Evolutionary conservation across 2,329 filamentous ascomycete species (phyloP), one percentile per base, ranked within the genome.

Genomic region (Spiromastix sp.): DNA sequence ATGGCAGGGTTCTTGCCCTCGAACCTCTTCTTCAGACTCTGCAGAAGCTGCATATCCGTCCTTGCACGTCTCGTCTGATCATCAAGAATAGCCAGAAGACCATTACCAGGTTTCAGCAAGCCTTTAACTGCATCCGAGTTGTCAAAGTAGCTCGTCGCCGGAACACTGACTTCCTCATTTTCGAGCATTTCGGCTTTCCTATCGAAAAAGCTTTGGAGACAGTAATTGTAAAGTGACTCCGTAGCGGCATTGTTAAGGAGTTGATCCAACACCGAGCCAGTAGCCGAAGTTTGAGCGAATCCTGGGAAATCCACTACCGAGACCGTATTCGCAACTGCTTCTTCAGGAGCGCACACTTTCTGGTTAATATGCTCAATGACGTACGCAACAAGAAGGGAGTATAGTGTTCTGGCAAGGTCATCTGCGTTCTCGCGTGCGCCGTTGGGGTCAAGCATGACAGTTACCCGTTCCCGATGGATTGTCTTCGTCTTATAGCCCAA

Each of bases 401-500:
- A 98, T 1, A 98, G 67, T 0, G 89, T 95, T 34, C 89, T 75
- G 4, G 91, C 87, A 32, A 98, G 74, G 59, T 96, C 91, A 52
- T 96, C 87, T 11, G 91, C 91, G 48, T 95, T 95, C 25, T 77
- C 80, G 33, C 86, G 80, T 30, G 91, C 91, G 25, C 91, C 91
- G 38, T 77, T 79, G 5, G 89, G 85, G 53, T 98, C 91, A 21
- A 98, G 73, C 87, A 98, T 93, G 45, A 98, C 84, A 0, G 91
- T 98, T n/a, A 98, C 91, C 36, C 91, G 81, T 67, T 98, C 91
- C 44, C 86, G 82, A 54, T 93, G 84, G 38, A 98, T 80, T 48
- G 91, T 95, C 69, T 93, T 95, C 13, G 86, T 96, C 65, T 93
- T 93, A 68, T 95, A 94, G 3, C 87, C 85, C 39, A 98, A 68